Evolutionary conservation across 2,329 filamentous ascomycete species (phyloP), one percentile per base, ranked within the genome.

Genomic region (Stachybotrys chlorohalonatus): DNA sequence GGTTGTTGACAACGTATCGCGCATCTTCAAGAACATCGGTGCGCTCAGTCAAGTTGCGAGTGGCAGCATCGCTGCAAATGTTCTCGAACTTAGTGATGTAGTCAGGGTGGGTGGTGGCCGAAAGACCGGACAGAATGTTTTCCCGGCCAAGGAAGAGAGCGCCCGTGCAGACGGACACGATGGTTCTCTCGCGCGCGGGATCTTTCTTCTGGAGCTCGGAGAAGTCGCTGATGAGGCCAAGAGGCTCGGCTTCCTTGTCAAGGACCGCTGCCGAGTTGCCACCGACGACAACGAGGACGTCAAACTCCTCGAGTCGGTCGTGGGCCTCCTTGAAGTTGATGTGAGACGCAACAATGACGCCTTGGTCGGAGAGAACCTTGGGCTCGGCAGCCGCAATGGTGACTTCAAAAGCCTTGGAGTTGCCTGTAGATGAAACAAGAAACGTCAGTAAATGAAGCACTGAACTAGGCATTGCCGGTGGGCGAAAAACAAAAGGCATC

Each of bases 1-100:
- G 85, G 73, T 95, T 94, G 79, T 95, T 95, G 69, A 95, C 90
- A 17, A 95, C 89, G 68, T 94, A 95, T 66, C 89, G 82, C 66
- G 80, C 79, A 59, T 89, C 86, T 66, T 94, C 89, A 65, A 93
- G 81, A 59, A 94, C 87, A 66, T 94, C 89, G 63, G 88, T 90
- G 66, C 88, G 85, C 75, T 91, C 86, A 55, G 83, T 81, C 61
- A 87, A 76, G 69, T 89, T 84, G 59, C 84, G 79, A 55, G 83
- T 82, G 49, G 87, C 82, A 51, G 84, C 83, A 60, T 89, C 84
- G 69, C 87, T 88, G 77, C 87, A 91, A 62, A 91, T 73, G 63
- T 85, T 91, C 77, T 94, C 90, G 66, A 95, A 84, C 60, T 83
- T 86, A 69, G 89, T 90, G 64, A 91, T 80, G 73, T 78, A 85